phyloP scores from a whole-genome alignment of 2,329 filamentous ascomycete genomes.

The Mollisiaceae sp. region DNA sequence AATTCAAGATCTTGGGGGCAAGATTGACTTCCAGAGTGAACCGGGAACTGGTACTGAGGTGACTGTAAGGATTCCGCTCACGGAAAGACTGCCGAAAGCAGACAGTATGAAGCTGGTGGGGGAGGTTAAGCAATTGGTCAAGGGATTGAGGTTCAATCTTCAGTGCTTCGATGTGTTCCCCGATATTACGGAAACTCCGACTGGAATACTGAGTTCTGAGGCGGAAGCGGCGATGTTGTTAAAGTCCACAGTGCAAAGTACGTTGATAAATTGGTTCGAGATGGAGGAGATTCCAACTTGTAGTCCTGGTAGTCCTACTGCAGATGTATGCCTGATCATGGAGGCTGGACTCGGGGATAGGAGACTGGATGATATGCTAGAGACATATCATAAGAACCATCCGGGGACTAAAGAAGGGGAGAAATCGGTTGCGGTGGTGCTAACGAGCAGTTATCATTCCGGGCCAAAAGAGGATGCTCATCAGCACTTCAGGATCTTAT shows the following conservation, averaged over 20 bases:
- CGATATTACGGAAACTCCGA: slow-evolving; percentile 40
- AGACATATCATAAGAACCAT: slow-evolving; percentile 25
- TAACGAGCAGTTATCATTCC: slow-evolving; percentile 34
- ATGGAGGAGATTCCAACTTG: slow-evolving; percentile 30
- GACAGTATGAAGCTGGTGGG: slow-evolving; percentile 24
- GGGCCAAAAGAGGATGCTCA: slow-evolving; percentile 32
- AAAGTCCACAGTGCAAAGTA: slow-evolving; percentile 30
- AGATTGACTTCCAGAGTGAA: slow-evolving; percentile 60
- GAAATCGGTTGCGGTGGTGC: slow-evolving; percentile 33
- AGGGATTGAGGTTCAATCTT: slow-evolving; percentile 34
- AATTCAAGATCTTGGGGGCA: slow-evolving; percentile 63
- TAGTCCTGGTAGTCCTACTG: slow-evolving; percentile 9
- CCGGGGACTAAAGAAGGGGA: slow-evolving; percentile 14
- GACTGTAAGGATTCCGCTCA: slow-evolving; percentile 36
- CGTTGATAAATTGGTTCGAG: slow-evolving; percentile 37
- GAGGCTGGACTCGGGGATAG: slow-evolving; percentile 36
- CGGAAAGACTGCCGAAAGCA: slow-evolving; percentile 21
- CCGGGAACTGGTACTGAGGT: slow-evolving; percentile 60
- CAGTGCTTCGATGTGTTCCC: slow-evolving; percentile 40
- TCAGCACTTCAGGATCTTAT: slow-evolving; percentile 34
- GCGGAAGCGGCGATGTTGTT: slow-evolving; percentile 36
- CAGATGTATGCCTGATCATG: slow-evolving; percentile 38
- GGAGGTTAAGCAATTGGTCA: slow-evolving; percentile 28
- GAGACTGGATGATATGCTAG: slow-evolving; percentile 31
- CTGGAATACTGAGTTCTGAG: slow-evolving; percentile 40